phyloP scores from a whole-genome alignment of 306 rosid species.

The Sphenostylis stenocarpa region DNA sequence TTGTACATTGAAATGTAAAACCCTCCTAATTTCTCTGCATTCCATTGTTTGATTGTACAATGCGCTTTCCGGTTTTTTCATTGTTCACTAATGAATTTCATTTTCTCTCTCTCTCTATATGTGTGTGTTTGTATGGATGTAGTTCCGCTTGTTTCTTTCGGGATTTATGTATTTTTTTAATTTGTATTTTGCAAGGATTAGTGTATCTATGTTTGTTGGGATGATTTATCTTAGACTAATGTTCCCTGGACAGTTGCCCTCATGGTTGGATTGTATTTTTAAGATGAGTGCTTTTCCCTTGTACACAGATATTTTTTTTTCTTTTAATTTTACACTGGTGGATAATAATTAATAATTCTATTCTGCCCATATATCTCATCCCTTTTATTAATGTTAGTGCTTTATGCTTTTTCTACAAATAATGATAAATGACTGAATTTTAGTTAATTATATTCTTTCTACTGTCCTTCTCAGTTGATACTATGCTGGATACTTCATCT shows the following conservation, averaged over 20 bases:
- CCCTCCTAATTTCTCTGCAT: background rate
- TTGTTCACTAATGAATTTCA: background rate
- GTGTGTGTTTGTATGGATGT: too few species aligned
- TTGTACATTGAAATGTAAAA: background rate
- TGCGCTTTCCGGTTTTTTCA: background rate
- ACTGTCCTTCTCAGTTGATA: constrained; percentile 4
- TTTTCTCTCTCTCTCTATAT: too few species aligned
- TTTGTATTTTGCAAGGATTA: background rate
- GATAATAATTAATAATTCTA: background rate
- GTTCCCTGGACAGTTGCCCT: background rate
- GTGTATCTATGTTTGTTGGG: background rate
- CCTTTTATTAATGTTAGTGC: background rate
- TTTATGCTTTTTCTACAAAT: background rate
- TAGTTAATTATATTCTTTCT: constrained; percentile 8
- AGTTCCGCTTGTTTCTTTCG: background rate
- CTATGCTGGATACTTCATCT: background rate
- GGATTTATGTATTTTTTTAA: background rate
- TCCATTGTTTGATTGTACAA: background rate
- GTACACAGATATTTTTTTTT: background rate
- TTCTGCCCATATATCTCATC: background rate
- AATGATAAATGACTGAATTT: constrained; percentile 4
- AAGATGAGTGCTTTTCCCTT: background rate
- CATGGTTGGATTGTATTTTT: background rate
- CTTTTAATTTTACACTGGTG: background rate
- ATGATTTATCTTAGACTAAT: background rate